Conservation (phyloP, 2,329 filamentous ascomycete genomes). For the Coniochaeta sp. region DNA sequence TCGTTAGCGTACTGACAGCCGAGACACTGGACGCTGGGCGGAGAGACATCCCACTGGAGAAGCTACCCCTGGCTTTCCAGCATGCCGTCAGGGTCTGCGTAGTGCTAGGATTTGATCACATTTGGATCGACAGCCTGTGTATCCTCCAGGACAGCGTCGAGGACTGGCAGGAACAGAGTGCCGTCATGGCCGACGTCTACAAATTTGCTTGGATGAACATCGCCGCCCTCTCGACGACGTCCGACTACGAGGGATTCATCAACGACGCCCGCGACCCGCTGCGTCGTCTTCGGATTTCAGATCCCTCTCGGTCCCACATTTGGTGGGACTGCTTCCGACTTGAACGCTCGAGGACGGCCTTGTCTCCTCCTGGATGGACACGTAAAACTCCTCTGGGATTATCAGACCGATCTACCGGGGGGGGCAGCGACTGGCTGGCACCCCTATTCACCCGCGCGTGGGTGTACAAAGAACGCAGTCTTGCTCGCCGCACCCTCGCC, state of each 20-base stretch:
- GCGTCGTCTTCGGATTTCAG: neutral
- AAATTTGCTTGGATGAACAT: neutral
- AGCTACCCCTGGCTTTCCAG: neutral
- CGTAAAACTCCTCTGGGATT: neutral
- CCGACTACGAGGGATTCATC: neutral
- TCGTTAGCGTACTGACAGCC: neutral
- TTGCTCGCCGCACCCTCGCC: neutral
- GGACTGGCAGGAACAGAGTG: constrained; percentile 4
- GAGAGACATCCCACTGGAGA: neutral
- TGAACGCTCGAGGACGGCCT: neutral
- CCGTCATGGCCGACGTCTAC: constrained; percentile 3
- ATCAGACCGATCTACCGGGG: neutral
- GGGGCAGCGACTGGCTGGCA: neutral
- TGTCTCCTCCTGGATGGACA: neutral
- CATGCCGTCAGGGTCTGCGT: neutral
- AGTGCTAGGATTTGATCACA: neutral
- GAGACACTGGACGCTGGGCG: neutral
- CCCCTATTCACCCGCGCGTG: neutral
- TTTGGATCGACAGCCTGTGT: constrained; percentile 4
- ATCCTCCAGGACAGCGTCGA: constrained; percentile 3
- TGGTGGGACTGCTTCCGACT: neutral
- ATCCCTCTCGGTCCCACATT: neutral
- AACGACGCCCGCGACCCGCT: neutral
- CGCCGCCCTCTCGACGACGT: neutral
- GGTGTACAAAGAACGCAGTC: neutral